phyloP scores from a whole-genome alignment of 306 rosid genomes.

The Hippophae rhamnoides region DNA sequence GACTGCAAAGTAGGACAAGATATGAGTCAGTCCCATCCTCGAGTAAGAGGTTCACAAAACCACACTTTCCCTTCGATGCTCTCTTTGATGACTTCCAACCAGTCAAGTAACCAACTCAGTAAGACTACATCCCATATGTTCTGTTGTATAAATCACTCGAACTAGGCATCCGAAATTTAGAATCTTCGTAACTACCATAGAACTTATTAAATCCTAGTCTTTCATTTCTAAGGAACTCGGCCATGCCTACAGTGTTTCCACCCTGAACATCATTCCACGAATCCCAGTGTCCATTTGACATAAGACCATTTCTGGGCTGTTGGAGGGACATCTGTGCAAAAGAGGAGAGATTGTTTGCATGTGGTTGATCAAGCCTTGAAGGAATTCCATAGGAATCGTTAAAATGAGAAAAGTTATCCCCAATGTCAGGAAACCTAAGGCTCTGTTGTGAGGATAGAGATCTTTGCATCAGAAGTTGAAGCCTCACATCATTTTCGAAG shows the following conservation, averaged over 20 bases:
- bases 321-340: slow-evolving; percentile 68
- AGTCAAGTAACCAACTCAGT: background rate
- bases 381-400: slow-evolving; percentile 68
- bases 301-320: slow-evolving; percentile 53
- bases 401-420: slow-evolving; percentile 48
- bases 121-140: slow-evolving; percentile 69
- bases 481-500: slow-evolving; percentile 66
- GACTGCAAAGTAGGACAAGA: slow-evolving; percentile 31
- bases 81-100: slow-evolving; percentile 23
- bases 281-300: slow-evolving; percentile 77
- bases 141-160: slow-evolving; percentile 69
- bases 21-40: slow-evolving; percentile 33
- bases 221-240: slow-evolving; percentile 72
- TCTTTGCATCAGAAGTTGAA: slow-evolving; percentile 76
- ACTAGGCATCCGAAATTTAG: slow-evolving; percentile 73
- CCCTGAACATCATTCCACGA: slow-evolving; percentile 71
- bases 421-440: slow-evolving; percentile 46
- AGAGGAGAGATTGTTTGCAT: slow-evolving; percentile 45
- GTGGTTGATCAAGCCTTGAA: slow-evolving; percentile 71
- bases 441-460: slow-evolving; percentile 66
- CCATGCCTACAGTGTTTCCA: slow-evolving; percentile 46
- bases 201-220: slow-evolving; percentile 62
- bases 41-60: slow-evolving; percentile 26
- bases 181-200: slow-evolving; percentile 68
- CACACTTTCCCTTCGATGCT: slow-evolving; percentile 25